Evolutionary conservation across 805 yeast genomes (phyloP), one percentile per base, ranked within the genome.

Genomic region (Wickerhamomyces silvicola): DNA sequence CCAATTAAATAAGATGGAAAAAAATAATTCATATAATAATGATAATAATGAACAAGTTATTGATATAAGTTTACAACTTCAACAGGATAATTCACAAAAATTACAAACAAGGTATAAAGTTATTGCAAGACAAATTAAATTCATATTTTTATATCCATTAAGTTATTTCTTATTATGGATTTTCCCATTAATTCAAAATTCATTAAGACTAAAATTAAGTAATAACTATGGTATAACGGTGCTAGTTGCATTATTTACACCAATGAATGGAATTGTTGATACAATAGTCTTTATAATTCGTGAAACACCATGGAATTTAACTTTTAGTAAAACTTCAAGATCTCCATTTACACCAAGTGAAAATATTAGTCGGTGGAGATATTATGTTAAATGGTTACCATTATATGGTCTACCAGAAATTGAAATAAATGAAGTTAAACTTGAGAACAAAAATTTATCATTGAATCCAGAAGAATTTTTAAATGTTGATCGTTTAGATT

Each of bases 121-220:
- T 39, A 82, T 87, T 31, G 76, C 80, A 51, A 75, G 77, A 35
- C 95, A 87, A 58, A 76, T 84, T 70, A 77, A 77, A 46, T 68
- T 80, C 20, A 79, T 87, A 29, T 85, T 87, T 56, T 66, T 87
- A 28, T 87, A 87, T 52, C 97, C 97, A 4, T 60, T 81, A 25
- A 81, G 94, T 2, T 87, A 85, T 55, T 66, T 85, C 36, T 64
- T 81, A 18, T 57, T 86, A 28, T 87, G 97, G 97, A 50, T 80
- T 14, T 78, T 82, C 42, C 96, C 96, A 2, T 71, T 84, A 38
- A 69, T 79, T 5, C 64, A 74, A 22, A 82, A 81, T 46, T 64
- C 75, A 35, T 65, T 84, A 8, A 75, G 71, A 35, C 52, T 66
- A 14, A 27, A 38, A 2, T 63, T 68, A 37, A 72, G 74, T 1